phyloP scores from a whole-genome alignment of 1,284 basidiomycete genomes.

The Erythrobasidium hasegawianum region DNA sequence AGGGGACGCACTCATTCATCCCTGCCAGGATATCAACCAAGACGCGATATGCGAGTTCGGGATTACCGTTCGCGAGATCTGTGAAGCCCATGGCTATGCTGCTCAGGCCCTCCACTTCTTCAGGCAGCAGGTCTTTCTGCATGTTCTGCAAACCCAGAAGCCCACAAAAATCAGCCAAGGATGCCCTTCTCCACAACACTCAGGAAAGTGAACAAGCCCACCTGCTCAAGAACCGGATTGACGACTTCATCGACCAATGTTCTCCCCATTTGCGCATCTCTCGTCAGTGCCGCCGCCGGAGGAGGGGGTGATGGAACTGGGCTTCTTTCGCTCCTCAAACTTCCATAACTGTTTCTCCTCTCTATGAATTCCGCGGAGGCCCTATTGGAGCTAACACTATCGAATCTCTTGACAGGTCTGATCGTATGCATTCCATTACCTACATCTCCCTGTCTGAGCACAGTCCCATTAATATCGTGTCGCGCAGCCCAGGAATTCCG shows the following conservation, averaged over 20 bases:
- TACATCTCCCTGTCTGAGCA: constrained; percentile 72
- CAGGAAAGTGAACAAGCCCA: constrained; percentile 50
- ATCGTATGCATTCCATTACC: constrained; percentile 77
- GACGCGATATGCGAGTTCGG: constrained; percentile 76
- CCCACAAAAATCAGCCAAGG: constrained; percentile 4
- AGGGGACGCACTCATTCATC: constrained; percentile 72
- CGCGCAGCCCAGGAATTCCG: constrained; percentile 62
- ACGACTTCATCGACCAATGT: constrained; percentile 74
- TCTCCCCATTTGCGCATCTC: constrained; percentile 63
- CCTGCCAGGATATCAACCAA: constrained; percentile 84
- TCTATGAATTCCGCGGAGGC: constrained; percentile 77
- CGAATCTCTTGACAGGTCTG: constrained; percentile 85
- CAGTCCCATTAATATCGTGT: constrained; percentile 64
- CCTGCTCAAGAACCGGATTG: constrained; percentile 68
- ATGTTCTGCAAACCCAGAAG: constrained; percentile 16
- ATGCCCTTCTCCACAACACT: neutral
- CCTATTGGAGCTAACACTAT: constrained; percentile 69
- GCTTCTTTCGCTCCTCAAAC: constrained; percentile 36
- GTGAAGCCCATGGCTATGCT: constrained; percentile 84
- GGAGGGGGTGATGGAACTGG: constrained; percentile 36
- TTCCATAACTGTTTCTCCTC: constrained; percentile 46
- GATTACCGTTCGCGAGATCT: constrained; percentile 73
- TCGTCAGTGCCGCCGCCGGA: constrained; percentile 51
- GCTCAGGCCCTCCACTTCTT: constrained; percentile 80
- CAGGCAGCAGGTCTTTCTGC: constrained; percentile 73